A percentile compares a stretch with the other conserved stretches of the same genome.
Evolutionary conservation across 2,329 filamentous ascomycete species (phyloP).

Genomic region (Bipolaris victoriae): DNA sequence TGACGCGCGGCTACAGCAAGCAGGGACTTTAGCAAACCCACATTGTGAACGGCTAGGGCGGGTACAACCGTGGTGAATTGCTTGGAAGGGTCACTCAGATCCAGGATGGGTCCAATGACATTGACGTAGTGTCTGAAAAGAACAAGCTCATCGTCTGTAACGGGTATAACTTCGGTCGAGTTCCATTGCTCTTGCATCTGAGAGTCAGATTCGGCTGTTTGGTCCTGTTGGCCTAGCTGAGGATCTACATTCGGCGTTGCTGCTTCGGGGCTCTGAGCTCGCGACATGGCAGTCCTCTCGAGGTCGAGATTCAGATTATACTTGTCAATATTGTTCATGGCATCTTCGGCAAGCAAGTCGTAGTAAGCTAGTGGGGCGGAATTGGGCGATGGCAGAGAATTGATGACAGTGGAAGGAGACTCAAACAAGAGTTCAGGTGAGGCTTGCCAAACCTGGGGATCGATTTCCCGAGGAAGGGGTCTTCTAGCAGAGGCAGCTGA

Average conservation of each 20-base stretch:
- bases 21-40: slow-evolving; percentile 64
- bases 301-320: slow-evolving; percentile 43
- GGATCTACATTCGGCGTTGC: slow-evolving; percentile 25
- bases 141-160: slow-evolving; percentile 47
- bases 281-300: slow-evolving; percentile 32
- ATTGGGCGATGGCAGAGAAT: slow-evolving; percentile 49
- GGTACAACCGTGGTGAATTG: slow-evolving; percentile 47
- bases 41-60: slow-evolving; percentile 56
- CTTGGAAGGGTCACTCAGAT: slow-evolving; percentile 53
- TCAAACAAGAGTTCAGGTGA: slow-evolving; percentile 44
- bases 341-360: slow-evolving; percentile 55
- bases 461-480: slow-evolving; percentile 28
- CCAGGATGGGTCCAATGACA: slow-evolving; percentile 49
- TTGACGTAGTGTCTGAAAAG: slow-evolving; percentile 51
- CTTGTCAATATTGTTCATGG: slow-evolving; percentile 46
- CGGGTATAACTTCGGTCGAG: slow-evolving; percentile 25
- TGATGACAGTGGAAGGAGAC: slow-evolving; percentile 37
- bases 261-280: slow-evolving; percentile 33
- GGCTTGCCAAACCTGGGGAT: slow-evolving; percentile 26
- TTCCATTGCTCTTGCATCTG: slow-evolving; percentile 36
- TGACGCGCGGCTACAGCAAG: slow-evolving; percentile 63
- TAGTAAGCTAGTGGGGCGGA: slow-evolving; percentile 58
- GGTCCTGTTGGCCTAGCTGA: slow-evolving; percentile 16
- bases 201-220: slow-evolving; percentile 5
- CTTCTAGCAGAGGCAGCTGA: slow-evolving; percentile 28